A percentile compares a stretch with the other conserved stretches of the same genome.
These are phyloP conservation scores for Coemansia brasiliensis DNA, from an alignment of 192 early-diverging fungal genomes.

Conservation along the genomic window DNA sequence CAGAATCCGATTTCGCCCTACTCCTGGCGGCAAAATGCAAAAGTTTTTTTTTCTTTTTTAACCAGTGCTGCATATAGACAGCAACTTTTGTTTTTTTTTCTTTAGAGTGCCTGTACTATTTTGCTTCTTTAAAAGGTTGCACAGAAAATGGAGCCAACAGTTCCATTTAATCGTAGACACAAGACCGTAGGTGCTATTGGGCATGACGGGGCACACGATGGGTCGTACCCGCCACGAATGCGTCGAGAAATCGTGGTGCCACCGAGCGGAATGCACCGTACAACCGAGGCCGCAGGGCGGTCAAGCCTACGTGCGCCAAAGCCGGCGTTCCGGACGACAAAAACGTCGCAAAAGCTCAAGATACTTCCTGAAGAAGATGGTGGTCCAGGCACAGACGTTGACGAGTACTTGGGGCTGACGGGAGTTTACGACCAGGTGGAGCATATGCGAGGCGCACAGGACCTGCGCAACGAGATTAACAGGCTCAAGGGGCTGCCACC, in stretches of 20 bases:
- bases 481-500: slow-evolving; percentile 73
- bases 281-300: slow-evolving; percentile 24
- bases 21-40: no score
- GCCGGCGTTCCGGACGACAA: slow-evolving; percentile 83
- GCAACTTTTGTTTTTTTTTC: no score
- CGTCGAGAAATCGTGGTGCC: slow-evolving; percentile 53
- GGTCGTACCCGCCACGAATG: slow-evolving; percentile 51
- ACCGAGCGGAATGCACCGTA: slow-evolving; percentile 49
- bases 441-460: slow-evolving; percentile 59
- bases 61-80: no score
- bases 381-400: slow-evolving; percentile 43
- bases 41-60: no score
- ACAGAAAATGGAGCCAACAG: slow-evolving; percentile 27
- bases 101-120: no score
- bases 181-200: slow-evolving; percentile 13
- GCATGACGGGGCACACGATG: slow-evolving; percentile 25
- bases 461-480: slow-evolving; percentile 66
- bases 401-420: slow-evolving; percentile 56
- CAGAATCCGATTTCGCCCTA: no score
- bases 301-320: slow-evolving; percentile 44
- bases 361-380: slow-evolving; percentile 75
- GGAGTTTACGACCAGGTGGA: slow-evolving; percentile 71
- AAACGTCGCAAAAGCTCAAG: slow-evolving; percentile 91
- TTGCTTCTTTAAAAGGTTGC: no score
- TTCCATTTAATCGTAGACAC: slow-evolving; percentile 32